Base-by-base conservation (phyloP, 2,329 filamentous ascomycete genomes). In the Trichoderma hamatum region DNA sequence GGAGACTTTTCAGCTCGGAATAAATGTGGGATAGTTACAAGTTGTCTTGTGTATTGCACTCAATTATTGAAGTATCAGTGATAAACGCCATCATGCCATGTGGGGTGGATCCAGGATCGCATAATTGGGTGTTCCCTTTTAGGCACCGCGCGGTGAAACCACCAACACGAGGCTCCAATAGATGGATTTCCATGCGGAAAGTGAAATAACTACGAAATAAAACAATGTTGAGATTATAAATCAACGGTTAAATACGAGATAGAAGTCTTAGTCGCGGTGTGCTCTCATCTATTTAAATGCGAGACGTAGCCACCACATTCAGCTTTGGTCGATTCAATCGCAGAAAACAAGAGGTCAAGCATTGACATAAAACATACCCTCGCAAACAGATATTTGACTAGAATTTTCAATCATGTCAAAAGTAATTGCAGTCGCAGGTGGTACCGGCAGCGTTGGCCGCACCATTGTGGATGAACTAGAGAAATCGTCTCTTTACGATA, bases 141-240 rank as follows among this genome's bases (percentile, higher is more conserved):
- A 54, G 63, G 3, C 9, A 49, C 63, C 63, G 63, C 63, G 63
- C 63, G 63, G 63, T 56, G 63, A 66, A 58, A 26, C 19, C 43
- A 32, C 34, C 39, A 39, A 21, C 36, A 36, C 34, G 2, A 28
- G 19, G 14, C 36, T n/a, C 36, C 3, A 5, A 30, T 11, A 9
- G 2, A 11, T 16, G 24, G 11, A 3, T 9, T 14, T 43, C 4
- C 9, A 28, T 13, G 51, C 19, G 24, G 51, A 58, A 49, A 34
- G 34, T 16, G 9, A 54, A n/a, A 26, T 19, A 49, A 0, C 2
- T 19, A 49, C n/a, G 2, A 5, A 3, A 56, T 36, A 5, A 34
- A 39, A 6, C 3, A 49, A 26, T 26, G 26, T 2, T 11, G 7
- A 49, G 26, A 19, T 66, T 66, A 58, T 28, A 66, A 66, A 66